phyloP scores from a whole-genome alignment of 148 eudicot genomes.

The Camellia lanceoleosa region DNA sequence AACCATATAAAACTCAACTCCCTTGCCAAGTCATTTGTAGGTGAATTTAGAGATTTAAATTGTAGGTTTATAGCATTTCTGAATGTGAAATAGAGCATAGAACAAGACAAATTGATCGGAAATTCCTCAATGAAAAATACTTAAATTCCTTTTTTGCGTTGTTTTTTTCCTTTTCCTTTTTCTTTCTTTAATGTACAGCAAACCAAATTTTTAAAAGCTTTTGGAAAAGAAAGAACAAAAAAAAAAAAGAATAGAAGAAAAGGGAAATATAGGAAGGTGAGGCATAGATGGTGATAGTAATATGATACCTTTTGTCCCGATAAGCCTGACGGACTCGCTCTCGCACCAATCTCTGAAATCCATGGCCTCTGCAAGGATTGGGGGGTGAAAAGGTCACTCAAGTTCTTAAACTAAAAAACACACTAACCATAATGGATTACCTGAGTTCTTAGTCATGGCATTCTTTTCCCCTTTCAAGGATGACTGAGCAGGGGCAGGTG shows the following conservation, averaged over 20 bases:
- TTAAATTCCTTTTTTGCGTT: no score
- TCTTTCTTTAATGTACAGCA: no score
- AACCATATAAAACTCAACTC: no score
- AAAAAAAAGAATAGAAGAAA: neutral
- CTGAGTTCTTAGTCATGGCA: slow-evolving; percentile 59
- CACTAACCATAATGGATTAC: slow-evolving; percentile 28
- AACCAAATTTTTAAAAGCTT: no score
- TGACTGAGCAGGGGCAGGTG: slow-evolving; percentile 51
- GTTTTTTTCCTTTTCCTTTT: no score
- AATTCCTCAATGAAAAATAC: neutral
- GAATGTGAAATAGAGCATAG: neutral
- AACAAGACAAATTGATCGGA: neutral
- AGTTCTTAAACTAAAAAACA: neutral
- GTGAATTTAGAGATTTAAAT: no score
- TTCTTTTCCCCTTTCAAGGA: slow-evolving; percentile 59
- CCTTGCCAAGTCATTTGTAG: no score
- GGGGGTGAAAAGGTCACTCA: neutral
- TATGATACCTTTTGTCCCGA: slow-evolving; percentile 74
- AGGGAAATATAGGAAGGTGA: neutral
- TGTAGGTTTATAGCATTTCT: no score
- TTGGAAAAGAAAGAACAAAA: no score
- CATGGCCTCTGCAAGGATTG: slow-evolving; percentile 66
- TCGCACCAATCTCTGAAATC: slow-evolving; percentile 97
- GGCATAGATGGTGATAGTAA: neutral
- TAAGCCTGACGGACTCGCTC: slow-evolving; percentile 80